Evolutionary conservation across 2,329 filamentous ascomycete genomes (phyloP).

Genomic region (Dactylellina parvicollis): DNA sequence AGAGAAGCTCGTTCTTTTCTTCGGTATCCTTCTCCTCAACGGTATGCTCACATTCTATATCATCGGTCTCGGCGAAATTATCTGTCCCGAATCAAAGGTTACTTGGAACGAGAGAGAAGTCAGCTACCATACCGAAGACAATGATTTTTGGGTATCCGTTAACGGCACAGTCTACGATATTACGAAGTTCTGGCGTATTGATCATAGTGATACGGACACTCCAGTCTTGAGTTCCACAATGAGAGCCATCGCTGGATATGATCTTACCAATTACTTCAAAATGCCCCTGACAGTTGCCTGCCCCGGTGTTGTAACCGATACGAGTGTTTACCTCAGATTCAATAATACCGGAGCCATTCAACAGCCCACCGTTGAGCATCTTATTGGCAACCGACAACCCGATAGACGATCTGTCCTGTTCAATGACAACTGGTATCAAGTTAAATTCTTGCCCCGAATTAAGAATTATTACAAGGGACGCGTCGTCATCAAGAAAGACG

Average conservation of each 20-base stretch:
- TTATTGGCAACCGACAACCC: slow-evolving; percentile 71
- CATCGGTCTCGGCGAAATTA: slow-evolving; percentile 79
- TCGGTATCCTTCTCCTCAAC: slow-evolving; percentile 84
- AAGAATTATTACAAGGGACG: slow-evolving; percentile 87
- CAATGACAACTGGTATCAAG: slow-evolving; percentile 78
- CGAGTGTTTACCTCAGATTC: slow-evolving; percentile 68
- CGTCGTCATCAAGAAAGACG: slow-evolving; percentile 74
- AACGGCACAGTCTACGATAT: slow-evolving; percentile 92
- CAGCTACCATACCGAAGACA: slow-evolving; percentile 72
- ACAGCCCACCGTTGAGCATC: slow-evolving; percentile 70
- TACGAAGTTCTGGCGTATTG: slow-evolving; percentile 80
- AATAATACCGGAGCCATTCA: slow-evolving; percentile 71
- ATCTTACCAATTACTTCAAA: slow-evolving; percentile 85
- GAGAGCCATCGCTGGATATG: slow-evolving; percentile 78
- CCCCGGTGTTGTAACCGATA: slow-evolving; percentile 73
- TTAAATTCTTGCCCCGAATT: slow-evolving; percentile 79
- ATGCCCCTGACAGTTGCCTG: slow-evolving; percentile 80
- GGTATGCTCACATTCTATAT: slow-evolving; percentile 89
- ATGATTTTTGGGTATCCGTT: slow-evolving; percentile 87
- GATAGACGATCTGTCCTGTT: slow-evolving; percentile 70
- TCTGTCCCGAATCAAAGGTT: slow-evolving; percentile 92
- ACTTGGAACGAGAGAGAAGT: slow-evolving; percentile 82
- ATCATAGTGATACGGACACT: slow-evolving; percentile 80
- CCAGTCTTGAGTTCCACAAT: slow-evolving; percentile 72
- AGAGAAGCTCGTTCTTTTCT: slow-evolving; percentile 86